These are phyloP conservation scores for Scheffersomyces coipomensis DNA, from an alignment of 805 yeast species.

Conservation along the genomic window DNA sequence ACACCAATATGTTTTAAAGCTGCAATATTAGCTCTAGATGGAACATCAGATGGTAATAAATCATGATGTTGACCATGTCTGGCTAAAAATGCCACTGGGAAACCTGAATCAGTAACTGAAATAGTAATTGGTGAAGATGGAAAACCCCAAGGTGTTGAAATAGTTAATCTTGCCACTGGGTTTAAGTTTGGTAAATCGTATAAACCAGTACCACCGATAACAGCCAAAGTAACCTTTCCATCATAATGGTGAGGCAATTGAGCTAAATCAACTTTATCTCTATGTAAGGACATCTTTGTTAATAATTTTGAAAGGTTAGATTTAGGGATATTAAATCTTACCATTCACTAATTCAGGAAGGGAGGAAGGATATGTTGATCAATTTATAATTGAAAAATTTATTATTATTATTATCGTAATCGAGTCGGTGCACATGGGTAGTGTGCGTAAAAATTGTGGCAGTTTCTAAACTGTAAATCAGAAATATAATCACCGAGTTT, in stretches of 20 bases:
- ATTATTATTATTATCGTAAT: too few relatives aligned
- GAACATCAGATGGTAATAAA: slow-evolving; percentile 87
- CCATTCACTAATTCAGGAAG: too few relatives aligned
- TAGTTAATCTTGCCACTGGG: slow-evolving; percentile 79
- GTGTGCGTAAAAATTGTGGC: too few relatives aligned
- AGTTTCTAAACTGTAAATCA: too few relatives aligned
- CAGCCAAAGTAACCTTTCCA: slow-evolving; percentile 76
- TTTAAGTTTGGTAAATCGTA: slow-evolving; percentile 79
- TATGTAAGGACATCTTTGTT: slow-evolving; percentile 35
- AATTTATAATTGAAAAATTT: too few relatives aligned
- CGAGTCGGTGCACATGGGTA: too few relatives aligned
- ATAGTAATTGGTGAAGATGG: slow-evolving; percentile 94
- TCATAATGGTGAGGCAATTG: slow-evolving; percentile 51
- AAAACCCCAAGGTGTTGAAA: slow-evolving; percentile 95
- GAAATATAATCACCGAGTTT: too few relatives aligned
- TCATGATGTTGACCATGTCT: slow-evolving; percentile 94
- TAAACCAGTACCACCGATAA: slow-evolving; percentile 98
- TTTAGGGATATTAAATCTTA: too few relatives aligned
- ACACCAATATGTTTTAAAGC: slow-evolving; percentile 89
- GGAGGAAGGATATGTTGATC: too few relatives aligned
- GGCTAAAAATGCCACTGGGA: slow-evolving; percentile 89
- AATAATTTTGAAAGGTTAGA: too few relatives aligned
- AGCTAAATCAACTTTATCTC: slow-evolving; percentile 26
- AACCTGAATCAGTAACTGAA: slow-evolving; percentile 71
- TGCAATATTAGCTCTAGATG: slow-evolving; percentile 91